These are phyloP conservation scores for Omphalotus olearius DNA, from an alignment of 1,284 basidiomycete species.

Conservation along the genomic window DNA sequence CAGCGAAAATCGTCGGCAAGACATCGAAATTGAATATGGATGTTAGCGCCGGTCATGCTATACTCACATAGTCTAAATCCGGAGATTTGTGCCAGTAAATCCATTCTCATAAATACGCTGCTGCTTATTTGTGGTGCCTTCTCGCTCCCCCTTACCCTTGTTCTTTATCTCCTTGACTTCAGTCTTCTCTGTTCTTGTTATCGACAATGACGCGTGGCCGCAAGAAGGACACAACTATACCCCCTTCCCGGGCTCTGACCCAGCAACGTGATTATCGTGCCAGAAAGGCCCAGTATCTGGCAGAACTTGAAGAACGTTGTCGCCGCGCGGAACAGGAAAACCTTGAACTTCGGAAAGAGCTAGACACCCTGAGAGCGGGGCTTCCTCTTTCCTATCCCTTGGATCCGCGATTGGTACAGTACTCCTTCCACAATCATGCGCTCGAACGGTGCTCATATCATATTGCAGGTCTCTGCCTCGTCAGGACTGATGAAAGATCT, in stretches of 20 bases:
- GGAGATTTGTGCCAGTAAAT: too few relatives aligned
- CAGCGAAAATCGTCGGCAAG: too few relatives aligned
- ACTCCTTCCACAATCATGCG: neutral
- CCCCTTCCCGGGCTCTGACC: slow-evolving; percentile 43
- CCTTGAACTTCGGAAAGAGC: slow-evolving; percentile 40
- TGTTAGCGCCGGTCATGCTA: too few relatives aligned
- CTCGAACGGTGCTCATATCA: neutral
- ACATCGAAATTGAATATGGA: too few relatives aligned
- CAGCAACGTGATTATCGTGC: slow-evolving; percentile 65
- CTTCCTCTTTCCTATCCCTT: slow-evolving; percentile 26
- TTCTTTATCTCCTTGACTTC: too few relatives aligned
- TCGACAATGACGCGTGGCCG: slow-evolving; percentile 54
- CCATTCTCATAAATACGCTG: too few relatives aligned
- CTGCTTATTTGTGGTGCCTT: too few relatives aligned
- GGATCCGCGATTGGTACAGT: slow-evolving; percentile 41
- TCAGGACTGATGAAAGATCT: slow-evolving; percentile 48
- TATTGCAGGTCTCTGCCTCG: slow-evolving; percentile 39
- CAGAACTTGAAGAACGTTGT: slow-evolving; percentile 52
- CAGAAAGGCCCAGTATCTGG: slow-evolving; percentile 51
- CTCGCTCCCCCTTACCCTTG: too few relatives aligned
- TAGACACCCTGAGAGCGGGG: slow-evolving; percentile 35
- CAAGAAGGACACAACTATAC: slow-evolving; percentile 56
- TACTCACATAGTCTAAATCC: too few relatives aligned
- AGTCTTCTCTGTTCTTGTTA: neutral
- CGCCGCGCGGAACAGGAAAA: slow-evolving; percentile 53